phyloP scores from a whole-genome alignment of 495 filamentous ascomycete genomes.

The Penicillium longicatenatum region DNA sequence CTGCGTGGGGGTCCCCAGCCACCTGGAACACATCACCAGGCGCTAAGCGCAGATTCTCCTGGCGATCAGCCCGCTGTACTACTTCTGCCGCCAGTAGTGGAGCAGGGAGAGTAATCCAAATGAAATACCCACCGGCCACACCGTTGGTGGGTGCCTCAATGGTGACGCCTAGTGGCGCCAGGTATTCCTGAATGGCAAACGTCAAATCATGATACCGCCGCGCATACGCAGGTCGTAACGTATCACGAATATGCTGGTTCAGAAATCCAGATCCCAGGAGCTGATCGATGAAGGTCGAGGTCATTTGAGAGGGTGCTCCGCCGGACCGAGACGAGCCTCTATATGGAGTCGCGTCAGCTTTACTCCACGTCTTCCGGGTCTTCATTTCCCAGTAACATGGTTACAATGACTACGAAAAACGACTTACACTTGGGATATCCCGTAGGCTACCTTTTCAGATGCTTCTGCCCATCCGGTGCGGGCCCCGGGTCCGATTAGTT shows the following conservation, averaged over 20 bases:
- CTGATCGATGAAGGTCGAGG: constrained; percentile 63
- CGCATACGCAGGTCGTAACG: constrained; percentile 56
- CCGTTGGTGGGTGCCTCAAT: constrained; percentile 37
- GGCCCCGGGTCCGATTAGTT: constrained; percentile 77
- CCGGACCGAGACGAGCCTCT: constrained; percentile 72
- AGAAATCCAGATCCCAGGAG: constrained; percentile 55
- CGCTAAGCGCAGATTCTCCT: constrained; percentile 64
- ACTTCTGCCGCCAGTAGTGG: constrained; percentile 55
- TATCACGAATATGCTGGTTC: constrained; percentile 50
- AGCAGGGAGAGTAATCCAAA: constrained; percentile 70
- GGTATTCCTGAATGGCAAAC: constrained; percentile 52
- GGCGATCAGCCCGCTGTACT: constrained; percentile 49
- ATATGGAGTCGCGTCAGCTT: constrained; percentile 11
- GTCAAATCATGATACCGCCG: constrained; percentile 56
- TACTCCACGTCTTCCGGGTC: not conserved
- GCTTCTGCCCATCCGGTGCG: constrained; percentile 84
- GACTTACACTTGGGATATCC: constrained; percentile 64
- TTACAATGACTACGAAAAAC: not conserved
- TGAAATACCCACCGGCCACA: constrained; percentile 71
- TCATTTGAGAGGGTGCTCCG: constrained; percentile 73
- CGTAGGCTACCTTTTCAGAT: constrained; percentile 64
- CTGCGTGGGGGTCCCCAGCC: constrained; percentile 47
- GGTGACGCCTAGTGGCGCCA: constrained; percentile 61
- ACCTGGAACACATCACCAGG: constrained; percentile 70
- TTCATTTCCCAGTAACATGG: not conserved